Percentiles rank a stretch among this genome's conserved stretches.
Conservation (phyloP, 352 stramenopile genomes). For the Phytophthora cajani region DNA sequence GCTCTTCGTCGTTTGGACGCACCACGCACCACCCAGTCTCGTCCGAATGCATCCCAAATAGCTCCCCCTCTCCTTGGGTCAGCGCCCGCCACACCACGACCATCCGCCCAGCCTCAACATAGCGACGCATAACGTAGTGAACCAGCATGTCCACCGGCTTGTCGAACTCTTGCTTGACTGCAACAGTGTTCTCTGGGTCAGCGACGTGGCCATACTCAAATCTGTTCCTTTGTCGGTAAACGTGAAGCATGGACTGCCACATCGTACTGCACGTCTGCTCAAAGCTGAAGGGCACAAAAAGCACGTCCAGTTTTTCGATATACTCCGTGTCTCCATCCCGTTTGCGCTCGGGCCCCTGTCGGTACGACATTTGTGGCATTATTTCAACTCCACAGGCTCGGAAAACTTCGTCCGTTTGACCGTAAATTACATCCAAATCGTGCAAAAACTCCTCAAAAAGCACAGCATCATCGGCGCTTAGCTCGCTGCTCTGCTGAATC, state of each 20-base stretch:
- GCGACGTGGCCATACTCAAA: slow-evolving; percentile 12
- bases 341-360: slow-evolving; percentile 13
- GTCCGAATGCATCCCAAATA: slow-evolving; percentile 53
- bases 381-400: slow-evolving; percentile 20
- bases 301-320: slow-evolving; percentile 32
- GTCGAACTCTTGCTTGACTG: slow-evolving; percentile 21
- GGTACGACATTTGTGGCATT: slow-evolving; percentile 11
- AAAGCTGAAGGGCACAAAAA: slow-evolving; percentile 22
- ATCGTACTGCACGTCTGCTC: slow-evolving; percentile 15
- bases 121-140: slow-evolving; percentile 45
- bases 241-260: slow-evolving; percentile 22
- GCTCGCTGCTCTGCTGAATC: slow-evolving; percentile 2
- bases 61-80: slow-evolving; percentile 39
- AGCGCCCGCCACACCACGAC: slow-evolving; percentile 63
- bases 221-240: slow-evolving; percentile 11
- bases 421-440: slow-evolving; percentile 29
- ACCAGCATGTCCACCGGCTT: slow-evolving; percentile 11
- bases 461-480: slow-evolving; percentile 20
- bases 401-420: slow-evolving; percentile 29
- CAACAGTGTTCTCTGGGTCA: slow-evolving; percentile 40
- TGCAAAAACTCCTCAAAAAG: slow-evolving; percentile 34
- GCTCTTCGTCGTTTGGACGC: slow-evolving; percentile 8
- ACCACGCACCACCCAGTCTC: slow-evolving; percentile 63
- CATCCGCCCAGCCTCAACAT: slow-evolving; percentile 45
- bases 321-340: slow-evolving; percentile 23